Percentiles rank a stretch among this genome's conserved stretches.
Evolutionary conservation across 2,329 filamentous ascomycete species (phyloP).

Genomic region (Leptographium wingfieldii): DNA sequence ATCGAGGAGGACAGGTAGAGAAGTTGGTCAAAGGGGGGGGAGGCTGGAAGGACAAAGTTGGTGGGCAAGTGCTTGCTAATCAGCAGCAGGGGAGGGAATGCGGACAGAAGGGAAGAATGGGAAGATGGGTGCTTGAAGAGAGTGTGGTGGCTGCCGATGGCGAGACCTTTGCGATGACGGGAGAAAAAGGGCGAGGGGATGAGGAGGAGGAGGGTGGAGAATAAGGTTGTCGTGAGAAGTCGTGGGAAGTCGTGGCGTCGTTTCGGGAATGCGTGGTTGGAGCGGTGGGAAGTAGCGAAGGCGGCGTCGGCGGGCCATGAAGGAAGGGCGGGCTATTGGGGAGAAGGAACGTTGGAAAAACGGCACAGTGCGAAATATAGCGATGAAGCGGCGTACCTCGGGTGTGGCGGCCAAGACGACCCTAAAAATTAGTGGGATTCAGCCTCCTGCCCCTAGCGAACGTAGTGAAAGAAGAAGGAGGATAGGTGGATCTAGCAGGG

Average conservation of each 20-base stretch:
- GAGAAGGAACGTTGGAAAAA: background rate
- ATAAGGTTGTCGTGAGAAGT: background rate
- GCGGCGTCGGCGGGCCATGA: background rate
- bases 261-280: conserved; percentile 2
- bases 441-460: background rate
- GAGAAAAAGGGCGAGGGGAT: background rate
- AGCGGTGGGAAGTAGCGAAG: background rate
- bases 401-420: background rate
- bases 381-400: background rate
- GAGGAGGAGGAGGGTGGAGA: background rate
- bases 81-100: background rate
- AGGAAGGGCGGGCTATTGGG: background rate
- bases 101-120: background rate
- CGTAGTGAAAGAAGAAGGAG: background rate
- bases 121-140: background rate
- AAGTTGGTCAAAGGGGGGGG: background rate
- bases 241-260: conserved; percentile 6
- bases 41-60: background rate
- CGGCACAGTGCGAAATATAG: background rate
- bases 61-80: background rate
- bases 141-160: background rate
- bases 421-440: background rate
- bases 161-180: background rate
- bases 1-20: background rate
- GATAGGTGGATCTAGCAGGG: background rate